A percentile compares a stretch with the other conserved stretches of the same genome.
These are phyloP conservation scores for Chaetoceros tenuissimus DNA, from an alignment of 108 stramenopile species.

Conservation along the genomic window DNA sequence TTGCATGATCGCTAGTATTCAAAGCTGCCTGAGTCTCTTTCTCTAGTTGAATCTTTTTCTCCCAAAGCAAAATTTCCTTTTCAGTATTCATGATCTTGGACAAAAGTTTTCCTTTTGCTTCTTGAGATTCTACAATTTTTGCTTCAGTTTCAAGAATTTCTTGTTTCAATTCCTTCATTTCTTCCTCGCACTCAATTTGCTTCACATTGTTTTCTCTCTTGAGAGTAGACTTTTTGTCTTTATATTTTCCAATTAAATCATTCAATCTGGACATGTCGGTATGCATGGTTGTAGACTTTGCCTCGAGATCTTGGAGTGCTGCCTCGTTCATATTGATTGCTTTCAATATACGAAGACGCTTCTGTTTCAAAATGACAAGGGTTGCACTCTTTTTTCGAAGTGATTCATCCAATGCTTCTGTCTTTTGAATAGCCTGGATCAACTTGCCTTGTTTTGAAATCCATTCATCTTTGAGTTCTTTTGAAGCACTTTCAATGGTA, in stretches of 20 bases:
- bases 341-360: constrained; percentile 47
- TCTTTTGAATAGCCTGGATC: constrained; percentile 36
- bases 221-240: constrained; percentile 27
- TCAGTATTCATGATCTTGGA: constrained; percentile 58
- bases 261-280: constrained; percentile 66
- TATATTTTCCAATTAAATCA: constrained; percentile 61
- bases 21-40: constrained; percentile 73
- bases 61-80: constrained; percentile 60
- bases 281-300: constrained; percentile 40
- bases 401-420: constrained; percentile 40
- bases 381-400: constrained; percentile 43
- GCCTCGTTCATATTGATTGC: constrained; percentile 32
- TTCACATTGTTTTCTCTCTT: constrained; percentile 32
- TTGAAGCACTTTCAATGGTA: constrained; percentile 13
- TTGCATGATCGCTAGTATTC: constrained; percentile 54
- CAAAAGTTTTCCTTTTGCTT: constrained; percentile 29
- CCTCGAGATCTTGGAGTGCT: constrained; percentile 43
- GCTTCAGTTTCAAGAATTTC: constrained; percentile 26
- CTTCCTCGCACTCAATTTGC: constrained; percentile 56
- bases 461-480: constrained; percentile 56
- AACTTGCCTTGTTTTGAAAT: constrained; percentile 54
- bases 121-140: constrained; percentile 31
- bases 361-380: constrained; percentile 44
- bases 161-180: constrained; percentile 57
- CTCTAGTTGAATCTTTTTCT: constrained; percentile 81